Conservation (phyloP, 2,329 filamentous ascomycete genomes). For the Seiridium unicorne region DNA sequence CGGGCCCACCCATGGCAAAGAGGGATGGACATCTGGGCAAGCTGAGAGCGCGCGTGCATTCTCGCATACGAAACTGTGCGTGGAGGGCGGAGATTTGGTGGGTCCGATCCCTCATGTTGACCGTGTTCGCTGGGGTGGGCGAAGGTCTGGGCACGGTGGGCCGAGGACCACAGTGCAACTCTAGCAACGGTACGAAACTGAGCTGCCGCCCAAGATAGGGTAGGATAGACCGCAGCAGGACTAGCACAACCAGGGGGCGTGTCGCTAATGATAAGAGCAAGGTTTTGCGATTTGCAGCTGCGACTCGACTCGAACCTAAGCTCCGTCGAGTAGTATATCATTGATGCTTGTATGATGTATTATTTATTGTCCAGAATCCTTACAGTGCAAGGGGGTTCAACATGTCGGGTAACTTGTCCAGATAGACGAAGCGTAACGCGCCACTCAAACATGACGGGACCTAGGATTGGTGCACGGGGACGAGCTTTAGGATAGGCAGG, state of each 20-base stretch:
- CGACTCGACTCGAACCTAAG: too few species aligned
- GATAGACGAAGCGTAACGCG: too few species aligned
- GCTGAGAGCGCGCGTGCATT: background rate
- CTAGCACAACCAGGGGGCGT: background rate
- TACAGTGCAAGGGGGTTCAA: too few species aligned
- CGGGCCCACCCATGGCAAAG: background rate
- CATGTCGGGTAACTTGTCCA: too few species aligned
- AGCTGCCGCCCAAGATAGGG: background rate
- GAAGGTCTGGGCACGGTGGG: background rate
- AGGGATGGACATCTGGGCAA: background rate
- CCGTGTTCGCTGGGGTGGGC: background rate
- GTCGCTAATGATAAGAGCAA: background rate
- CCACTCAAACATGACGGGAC: too few species aligned
- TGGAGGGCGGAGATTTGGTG: slow-evolving; percentile 8
- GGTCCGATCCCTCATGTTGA: background rate
- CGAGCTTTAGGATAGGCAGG: too few species aligned
- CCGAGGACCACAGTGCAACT: slow-evolving; percentile 1
- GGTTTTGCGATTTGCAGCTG: background rate
- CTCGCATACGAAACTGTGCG: slow-evolving; percentile 6
- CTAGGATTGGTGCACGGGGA: too few species aligned
- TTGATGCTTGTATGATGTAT: too few species aligned
- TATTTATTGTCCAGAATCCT: too few species aligned
- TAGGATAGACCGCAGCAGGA: background rate
- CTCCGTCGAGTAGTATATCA: too few species aligned
- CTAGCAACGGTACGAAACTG: background rate